These are phyloP conservation scores for Syncephalastrum contaminatum DNA, from an alignment of 371 early-diverging fungal species.

Conservation along the genomic window DNA sequence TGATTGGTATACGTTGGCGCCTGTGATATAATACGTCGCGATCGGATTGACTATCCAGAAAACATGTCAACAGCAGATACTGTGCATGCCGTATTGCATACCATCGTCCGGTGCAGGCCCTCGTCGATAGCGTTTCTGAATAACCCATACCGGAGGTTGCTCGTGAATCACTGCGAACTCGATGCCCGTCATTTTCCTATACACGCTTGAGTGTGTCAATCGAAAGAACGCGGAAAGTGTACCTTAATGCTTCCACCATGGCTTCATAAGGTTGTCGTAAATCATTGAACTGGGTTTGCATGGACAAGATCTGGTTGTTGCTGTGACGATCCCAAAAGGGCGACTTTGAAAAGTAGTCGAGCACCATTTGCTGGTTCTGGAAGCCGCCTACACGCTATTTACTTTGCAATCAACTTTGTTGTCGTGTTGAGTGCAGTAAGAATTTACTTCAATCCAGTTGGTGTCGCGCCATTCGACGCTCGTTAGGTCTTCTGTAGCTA, in stretches of 20 bases:
- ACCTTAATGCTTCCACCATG: constrained; percentile 63
- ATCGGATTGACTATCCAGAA: constrained; percentile 57
- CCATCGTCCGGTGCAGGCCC: constrained; percentile 61
- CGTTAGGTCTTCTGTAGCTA: constrained; percentile 40
- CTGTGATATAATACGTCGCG: constrained; percentile 84
- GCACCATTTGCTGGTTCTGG: constrained; percentile 76
- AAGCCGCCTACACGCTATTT: constrained; percentile 65
- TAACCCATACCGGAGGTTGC: constrained; percentile 82
- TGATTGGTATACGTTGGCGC: constrained; percentile 92
- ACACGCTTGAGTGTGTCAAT: background rate
- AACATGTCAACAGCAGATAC: background rate
- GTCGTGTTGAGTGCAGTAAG: no score
- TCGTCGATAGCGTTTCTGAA: constrained; percentile 76
- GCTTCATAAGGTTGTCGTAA: constrained; percentile 60
- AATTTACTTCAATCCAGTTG: constrained; percentile 44
- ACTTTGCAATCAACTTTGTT: background rate
- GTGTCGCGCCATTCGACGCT: constrained; percentile 52
- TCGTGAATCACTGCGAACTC: constrained; percentile 83
- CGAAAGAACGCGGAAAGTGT: no score
- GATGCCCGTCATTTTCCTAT: constrained; percentile 83
- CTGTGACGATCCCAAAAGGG: constrained; percentile 97
- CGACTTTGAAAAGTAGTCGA: constrained; percentile 94
- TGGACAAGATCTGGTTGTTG: constrained; percentile 93
- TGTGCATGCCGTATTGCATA: constrained; percentile 10
- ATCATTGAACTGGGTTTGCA: constrained; percentile 97